phyloP scores from a whole-genome alignment of 768 basidiomycete species.

The Suillus weaverae region DNA sequence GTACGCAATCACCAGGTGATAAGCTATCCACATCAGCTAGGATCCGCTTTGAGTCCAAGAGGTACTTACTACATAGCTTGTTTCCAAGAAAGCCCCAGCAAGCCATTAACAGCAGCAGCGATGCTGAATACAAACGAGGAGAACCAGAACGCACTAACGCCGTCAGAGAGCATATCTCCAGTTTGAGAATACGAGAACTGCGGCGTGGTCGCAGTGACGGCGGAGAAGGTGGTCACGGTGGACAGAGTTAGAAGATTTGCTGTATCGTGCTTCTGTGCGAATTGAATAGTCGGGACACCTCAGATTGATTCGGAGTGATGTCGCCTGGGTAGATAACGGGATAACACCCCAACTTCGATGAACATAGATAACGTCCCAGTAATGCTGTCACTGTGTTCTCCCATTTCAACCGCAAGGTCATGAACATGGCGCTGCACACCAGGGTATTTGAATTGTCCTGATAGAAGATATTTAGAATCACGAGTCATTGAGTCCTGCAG shows the following conservation, averaged over 20 bases:
- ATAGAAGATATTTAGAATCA: slow-evolving; percentile 4
- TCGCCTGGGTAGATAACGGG: not conserved
- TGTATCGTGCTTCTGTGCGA: slow-evolving; percentile 72
- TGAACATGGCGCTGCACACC: slow-evolving; percentile 76
- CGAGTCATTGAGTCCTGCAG: not conserved
- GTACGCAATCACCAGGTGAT: slow-evolving; percentile 72
- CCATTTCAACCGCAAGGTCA: slow-evolving; percentile 72
- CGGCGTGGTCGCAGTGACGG: slow-evolving; percentile 70
- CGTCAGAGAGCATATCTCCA: slow-evolving; percentile 38
- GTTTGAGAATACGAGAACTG: slow-evolving; percentile 58
- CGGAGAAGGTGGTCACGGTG: slow-evolving; percentile 76
- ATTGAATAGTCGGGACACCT: slow-evolving; percentile 78
- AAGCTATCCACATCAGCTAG: slow-evolving; percentile 46
- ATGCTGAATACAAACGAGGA: slow-evolving; percentile 75
- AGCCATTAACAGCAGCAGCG: slow-evolving; percentile 72
- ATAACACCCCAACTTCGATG: slow-evolving; percentile 65
- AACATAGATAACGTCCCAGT: slow-evolving; percentile 69
- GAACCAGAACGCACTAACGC: slow-evolving; percentile 76
- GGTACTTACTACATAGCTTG: slow-evolving; percentile 78
- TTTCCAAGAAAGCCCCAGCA: slow-evolving; percentile 78
- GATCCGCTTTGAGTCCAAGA: not conserved
- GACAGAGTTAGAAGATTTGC: slow-evolving; percentile 71
- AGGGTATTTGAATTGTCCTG: slow-evolving; percentile 71
- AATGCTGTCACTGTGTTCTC: slow-evolving; percentile 69
- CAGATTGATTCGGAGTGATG: not conserved